Conservation (phyloP, 768 basidiomycete genomes). For the Fomitopsis serialis region DNA sequence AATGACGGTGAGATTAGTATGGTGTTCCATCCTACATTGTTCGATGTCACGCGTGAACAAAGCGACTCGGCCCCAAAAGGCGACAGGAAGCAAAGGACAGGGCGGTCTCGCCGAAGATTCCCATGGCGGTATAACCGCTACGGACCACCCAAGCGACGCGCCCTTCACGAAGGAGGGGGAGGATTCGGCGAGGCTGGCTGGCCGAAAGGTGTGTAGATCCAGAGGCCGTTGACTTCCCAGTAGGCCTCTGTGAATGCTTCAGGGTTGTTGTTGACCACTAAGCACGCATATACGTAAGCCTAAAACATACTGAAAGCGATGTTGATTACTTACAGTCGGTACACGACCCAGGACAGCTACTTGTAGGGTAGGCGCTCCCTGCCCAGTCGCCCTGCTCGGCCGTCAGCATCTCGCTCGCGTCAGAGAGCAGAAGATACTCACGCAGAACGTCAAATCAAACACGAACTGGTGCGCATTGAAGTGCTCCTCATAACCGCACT, state of each 20-base stretch:
- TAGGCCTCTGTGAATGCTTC: slow-evolving; percentile 54
- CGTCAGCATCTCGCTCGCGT: not conserved
- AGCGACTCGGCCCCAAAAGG: too few relatives aligned
- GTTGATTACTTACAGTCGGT: slow-evolving; percentile 45
- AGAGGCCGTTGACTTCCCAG: slow-evolving; percentile 61
- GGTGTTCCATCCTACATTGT: too few relatives aligned
- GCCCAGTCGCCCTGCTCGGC: slow-evolving; percentile 48
- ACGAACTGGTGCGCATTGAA: slow-evolving; percentile 49
- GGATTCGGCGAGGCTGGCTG: too few relatives aligned
- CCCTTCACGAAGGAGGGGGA: too few relatives aligned
- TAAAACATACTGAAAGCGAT: too few relatives aligned
- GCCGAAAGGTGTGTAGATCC: slow-evolving; percentile 51
- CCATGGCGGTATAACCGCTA: too few relatives aligned
- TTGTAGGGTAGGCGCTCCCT: slow-evolving; percentile 31
- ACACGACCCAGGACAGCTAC: slow-evolving; percentile 41
- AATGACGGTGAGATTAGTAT: too few relatives aligned
- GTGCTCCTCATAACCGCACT: slow-evolving; percentile 47
- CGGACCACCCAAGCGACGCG: too few relatives aligned
- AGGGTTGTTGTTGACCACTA: slow-evolving; percentile 59
- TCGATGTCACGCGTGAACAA: too few relatives aligned
- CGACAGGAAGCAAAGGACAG: too few relatives aligned
- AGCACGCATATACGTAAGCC: not conserved
- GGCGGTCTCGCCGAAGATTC: too few relatives aligned
- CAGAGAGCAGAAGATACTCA: slow-evolving; percentile 22
- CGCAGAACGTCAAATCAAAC: slow-evolving; percentile 60